These are phyloP conservation scores for Stylosanthes scabra DNA, from an alignment of 331 rosid species.

Conservation along the genomic window DNA sequence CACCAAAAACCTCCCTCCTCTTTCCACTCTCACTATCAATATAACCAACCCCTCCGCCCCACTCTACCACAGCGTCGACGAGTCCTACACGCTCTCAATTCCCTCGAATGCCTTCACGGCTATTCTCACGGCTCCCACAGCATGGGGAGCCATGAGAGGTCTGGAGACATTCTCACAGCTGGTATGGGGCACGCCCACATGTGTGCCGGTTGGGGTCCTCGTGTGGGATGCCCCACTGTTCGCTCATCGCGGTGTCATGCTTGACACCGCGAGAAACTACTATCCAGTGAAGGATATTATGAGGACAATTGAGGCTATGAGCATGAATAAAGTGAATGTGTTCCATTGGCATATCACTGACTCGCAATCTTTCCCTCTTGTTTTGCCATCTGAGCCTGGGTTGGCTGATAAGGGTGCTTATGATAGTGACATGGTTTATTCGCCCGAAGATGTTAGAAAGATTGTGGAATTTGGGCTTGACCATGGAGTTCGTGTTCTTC, in stretches of 20 bases:
- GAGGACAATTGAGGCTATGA: conserved; percentile 72
- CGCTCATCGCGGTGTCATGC: conserved; percentile 66
- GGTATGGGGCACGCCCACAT: conserved; percentile 63
- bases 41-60: conserved; percentile 50
- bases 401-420: conserved; percentile 81
- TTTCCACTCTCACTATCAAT: conserved; percentile 44
- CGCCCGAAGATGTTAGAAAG: conserved; percentile 57
- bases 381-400: conserved; percentile 73
- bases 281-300: conserved; percentile 61
- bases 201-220: conserved; percentile 51
- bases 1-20: conserved; percentile 49
- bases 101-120: conserved; percentile 44
- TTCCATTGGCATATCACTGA: conserved; percentile 93
- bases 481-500: conserved; percentile 82
- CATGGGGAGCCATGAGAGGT: conserved; percentile 88
- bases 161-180: conserved; percentile 84
- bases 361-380: conserved; percentile 85
- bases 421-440: conserved; percentile 67
- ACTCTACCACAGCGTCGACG: conserved; percentile 69
- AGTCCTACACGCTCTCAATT: conserved; percentile 67
- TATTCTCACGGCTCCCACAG: conserved; percentile 46
- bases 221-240: conserved; percentile 68
- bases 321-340: conserved; percentile 82
- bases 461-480: conserved; percentile 73
- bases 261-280: conserved; percentile 88